Percentiles rank a stretch among this genome's conserved stretches.
Conservation (phyloP, 2,329 filamentous ascomycete species). For the Neoascochyta sp. region DNA sequence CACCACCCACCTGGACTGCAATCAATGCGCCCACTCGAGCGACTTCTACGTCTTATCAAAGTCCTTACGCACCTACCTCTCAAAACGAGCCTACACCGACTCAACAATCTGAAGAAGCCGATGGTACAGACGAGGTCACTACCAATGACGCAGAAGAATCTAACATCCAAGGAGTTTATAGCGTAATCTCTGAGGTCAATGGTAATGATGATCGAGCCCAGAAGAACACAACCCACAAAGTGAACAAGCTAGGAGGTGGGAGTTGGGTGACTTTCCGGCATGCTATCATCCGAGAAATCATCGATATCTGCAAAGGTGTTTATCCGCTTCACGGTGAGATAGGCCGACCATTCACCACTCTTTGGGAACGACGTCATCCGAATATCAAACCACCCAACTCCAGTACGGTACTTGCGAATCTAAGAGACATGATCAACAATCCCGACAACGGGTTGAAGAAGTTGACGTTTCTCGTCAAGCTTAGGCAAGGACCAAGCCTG, state of each 20-base stretch:
- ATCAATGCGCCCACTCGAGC: conserved; percentile 12
- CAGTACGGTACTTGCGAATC: conserved; percentile 49
- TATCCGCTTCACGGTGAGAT: conserved; percentile 55
- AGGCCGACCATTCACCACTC: conserved; percentile 52
- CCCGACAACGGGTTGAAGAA: conserved; percentile 49
- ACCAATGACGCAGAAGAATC: conserved; percentile 1
- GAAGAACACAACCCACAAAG: conserved; percentile 5
- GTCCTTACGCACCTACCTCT: conserved; percentile 13
- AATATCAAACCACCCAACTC: conserved; percentile 48
- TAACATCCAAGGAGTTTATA: conserved; percentile 7
- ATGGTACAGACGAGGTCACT: neutral
- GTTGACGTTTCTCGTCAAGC: conserved; percentile 33
- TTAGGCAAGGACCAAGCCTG: conserved; percentile 25
- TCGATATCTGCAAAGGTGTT: conserved; percentile 53
- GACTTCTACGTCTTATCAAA: conserved; percentile 10
- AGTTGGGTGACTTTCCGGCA: conserved; percentile 19
- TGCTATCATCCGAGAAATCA: conserved; percentile 53
- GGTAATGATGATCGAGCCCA: conserved; percentile 4
- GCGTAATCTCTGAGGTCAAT: conserved; percentile 7
- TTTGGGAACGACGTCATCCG: conserved; percentile 48
- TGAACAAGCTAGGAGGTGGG: conserved; percentile 18
- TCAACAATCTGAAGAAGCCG: neutral
- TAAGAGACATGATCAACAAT: conserved; percentile 50
- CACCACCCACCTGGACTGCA: no score
- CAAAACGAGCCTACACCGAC: neutral